Conservation (phyloP, 2,329 filamentous ascomycete genomes). For the Fusarium sp. region DNA sequence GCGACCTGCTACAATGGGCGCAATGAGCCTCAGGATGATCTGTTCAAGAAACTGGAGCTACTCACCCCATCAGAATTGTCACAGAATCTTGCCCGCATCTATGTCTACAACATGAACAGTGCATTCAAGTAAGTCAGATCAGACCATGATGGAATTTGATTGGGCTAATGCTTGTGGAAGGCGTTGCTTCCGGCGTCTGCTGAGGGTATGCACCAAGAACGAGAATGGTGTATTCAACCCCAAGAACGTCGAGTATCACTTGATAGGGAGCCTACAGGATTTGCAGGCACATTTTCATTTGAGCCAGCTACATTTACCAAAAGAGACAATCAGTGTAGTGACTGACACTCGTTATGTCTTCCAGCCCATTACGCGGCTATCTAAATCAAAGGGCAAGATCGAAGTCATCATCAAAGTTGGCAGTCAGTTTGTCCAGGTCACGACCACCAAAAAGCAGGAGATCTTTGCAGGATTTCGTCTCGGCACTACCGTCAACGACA, state of each 20-base stretch:
- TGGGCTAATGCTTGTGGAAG: slow-evolving; percentile 37
- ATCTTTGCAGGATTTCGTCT: slow-evolving; percentile 71
- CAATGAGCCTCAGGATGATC: slow-evolving; percentile 72
- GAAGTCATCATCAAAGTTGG: slow-evolving; percentile 76
- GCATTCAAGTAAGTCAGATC: slow-evolving; percentile 64
- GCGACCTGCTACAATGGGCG: slow-evolving; percentile 77
- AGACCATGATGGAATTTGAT: too few species aligned
- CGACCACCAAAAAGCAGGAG: slow-evolving; percentile 75
- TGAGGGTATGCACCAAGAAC: slow-evolving; percentile 70
- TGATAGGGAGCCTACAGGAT: slow-evolving; percentile 73
- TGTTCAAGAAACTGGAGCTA: slow-evolving; percentile 71
- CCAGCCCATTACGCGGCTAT: slow-evolving; percentile 72
- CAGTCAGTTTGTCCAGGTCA: slow-evolving; percentile 76
- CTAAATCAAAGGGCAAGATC: slow-evolving; percentile 76
- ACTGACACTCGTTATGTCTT: slow-evolving; percentile 74
- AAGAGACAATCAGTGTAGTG: slow-evolving; percentile 76
- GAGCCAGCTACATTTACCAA: slow-evolving; percentile 73
- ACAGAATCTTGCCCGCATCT: slow-evolving; percentile 69
- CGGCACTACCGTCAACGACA: slow-evolving; percentile 74
- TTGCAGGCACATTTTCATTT: slow-evolving; percentile 74
- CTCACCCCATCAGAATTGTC: slow-evolving; percentile 71
- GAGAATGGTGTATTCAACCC: slow-evolving; percentile 71
- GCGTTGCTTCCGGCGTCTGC: slow-evolving; percentile 72
- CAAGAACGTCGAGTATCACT: slow-evolving; percentile 72
- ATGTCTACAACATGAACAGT: slow-evolving; percentile 80